Base-by-base conservation (phyloP, 108 stramenopile genomes). In the Cyclotella choctawhatcheeana region DNA sequence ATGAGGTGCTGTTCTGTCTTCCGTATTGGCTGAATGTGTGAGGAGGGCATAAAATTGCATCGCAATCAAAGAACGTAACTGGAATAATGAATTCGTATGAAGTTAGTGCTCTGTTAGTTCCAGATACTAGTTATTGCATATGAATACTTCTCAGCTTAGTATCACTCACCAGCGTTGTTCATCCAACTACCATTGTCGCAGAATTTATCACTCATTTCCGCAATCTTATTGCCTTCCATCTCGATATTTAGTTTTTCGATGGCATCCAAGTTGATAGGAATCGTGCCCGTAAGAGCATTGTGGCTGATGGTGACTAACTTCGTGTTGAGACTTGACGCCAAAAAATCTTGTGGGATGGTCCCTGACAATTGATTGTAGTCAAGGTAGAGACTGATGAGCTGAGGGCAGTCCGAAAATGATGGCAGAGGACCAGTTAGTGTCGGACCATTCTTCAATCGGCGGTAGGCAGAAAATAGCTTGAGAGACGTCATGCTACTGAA, bases 1-100 rank as follows among this genome's bases (percentile, higher is more conserved):
- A 59, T 12, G 65, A 67, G 3, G 69, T 85, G 43, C 67, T 77
- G 21, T 75, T 83, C 48, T 87, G 86, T 43, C 88, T 87, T 14
- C 92, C 89, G n/a, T 78, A 71, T 0, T 59, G 20, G 67, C 85
- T 93, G 63, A 66, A 89, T 32, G 63, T 64, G 5, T 86, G 88
- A 13, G 86, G 79, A 6, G 83, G 82, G 65, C 92, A 93, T 48
- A 93, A 70, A 66, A 93, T 83, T 6, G 86, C 92, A 73, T 87
- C 76, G 54, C 92, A 93, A 0, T 74, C 77, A 65, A 74, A 89
- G 8, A 47, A 24, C 12, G 60, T 76, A 17, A 93, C 88, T n/a
- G n/a, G n/a, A n/a, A n/a, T n/a, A n/a, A n/a, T n/a, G n/a, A n/a
- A n/a, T n/a, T n/a, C n/a, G n/a, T n/a, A n/a, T n/a, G n/a, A n/a